These are phyloP conservation scores for Blastomyces parvus DNA, from an alignment of 2,329 filamentous ascomycete species.

Conservation along the genomic window DNA sequence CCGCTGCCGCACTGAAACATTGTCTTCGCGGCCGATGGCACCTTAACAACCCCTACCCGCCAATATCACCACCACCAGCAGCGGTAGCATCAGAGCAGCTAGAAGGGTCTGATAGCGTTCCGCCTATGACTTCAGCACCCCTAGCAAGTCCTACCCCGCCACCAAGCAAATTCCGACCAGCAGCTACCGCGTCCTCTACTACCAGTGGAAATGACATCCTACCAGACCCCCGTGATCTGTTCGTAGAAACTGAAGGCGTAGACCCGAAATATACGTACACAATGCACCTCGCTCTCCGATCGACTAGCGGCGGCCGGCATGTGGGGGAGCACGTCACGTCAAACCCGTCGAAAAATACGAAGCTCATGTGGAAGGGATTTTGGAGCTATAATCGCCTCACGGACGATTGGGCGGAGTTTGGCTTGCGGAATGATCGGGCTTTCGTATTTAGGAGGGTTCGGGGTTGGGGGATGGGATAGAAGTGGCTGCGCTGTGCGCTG, in stretches of 20 bases:
- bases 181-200: conserved; percentile 8
- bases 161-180: conserved; percentile 14
- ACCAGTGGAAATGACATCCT: background rate
- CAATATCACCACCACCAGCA: background rate
- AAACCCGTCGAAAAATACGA: conserved; percentile 63
- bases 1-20: conserved; percentile 54
- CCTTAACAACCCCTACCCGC: conserved; percentile 47
- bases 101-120: conserved; percentile 2
- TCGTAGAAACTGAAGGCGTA: conserved; percentile 79
- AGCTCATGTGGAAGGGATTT: conserved; percentile 77
- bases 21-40: conserved; percentile 59
- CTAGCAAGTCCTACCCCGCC: conserved; percentile 20
- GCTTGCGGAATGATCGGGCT: conserved; percentile 50
- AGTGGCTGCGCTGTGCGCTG: background rate
- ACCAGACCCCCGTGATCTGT: conserved; percentile 49
- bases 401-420: conserved; percentile 83
- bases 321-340: conserved; percentile 32
- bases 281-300: conserved; percentile 64
- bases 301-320: conserved; percentile 25
- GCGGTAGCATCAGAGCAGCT: background rate
- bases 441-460: conserved; percentile 55
- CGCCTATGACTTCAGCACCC: conserved; percentile 20
- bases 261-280: conserved; percentile 71
- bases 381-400: conserved; percentile 85
- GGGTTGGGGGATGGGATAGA: conserved; percentile 43